These are phyloP conservation scores for Takakia lepidozioides DNA, from an alignment of 225 moss, liverwort and hornwort genomes.

Conservation along the genomic window DNA sequence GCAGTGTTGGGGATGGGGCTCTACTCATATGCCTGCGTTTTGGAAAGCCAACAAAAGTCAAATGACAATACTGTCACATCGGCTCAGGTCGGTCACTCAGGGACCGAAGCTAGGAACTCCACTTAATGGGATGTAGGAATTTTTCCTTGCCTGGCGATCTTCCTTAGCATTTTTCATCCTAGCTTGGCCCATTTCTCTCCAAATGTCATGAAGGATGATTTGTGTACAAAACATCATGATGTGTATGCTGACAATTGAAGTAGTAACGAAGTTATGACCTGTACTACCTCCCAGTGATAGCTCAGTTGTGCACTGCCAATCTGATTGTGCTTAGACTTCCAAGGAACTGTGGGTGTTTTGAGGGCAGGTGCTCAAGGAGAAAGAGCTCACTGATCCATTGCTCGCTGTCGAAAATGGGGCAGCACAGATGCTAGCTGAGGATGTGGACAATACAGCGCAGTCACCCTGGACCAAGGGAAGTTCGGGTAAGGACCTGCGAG, in stretches of 20 bases:
- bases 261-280: too few species aligned
- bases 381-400: slow-evolving; percentile 27
- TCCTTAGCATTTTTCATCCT: neutral
- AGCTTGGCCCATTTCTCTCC: too few species aligned
- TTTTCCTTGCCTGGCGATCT: too few species aligned
- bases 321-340: neutral
- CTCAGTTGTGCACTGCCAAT: too few species aligned
- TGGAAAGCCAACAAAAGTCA: slow-evolving; percentile 34
- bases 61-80: slow-evolving; percentile 14
- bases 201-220: too few species aligned
- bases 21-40: slow-evolving; percentile 36
- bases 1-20: slow-evolving; percentile 49
- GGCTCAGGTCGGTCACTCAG: too few species aligned
- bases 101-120: too few species aligned
- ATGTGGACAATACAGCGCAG: slow-evolving; percentile 15
- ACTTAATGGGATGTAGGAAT: too few species aligned
- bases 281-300: too few species aligned
- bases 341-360: neutral
- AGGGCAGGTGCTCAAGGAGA: slow-evolving; percentile 25
- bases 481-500: slow-evolving; percentile 22
- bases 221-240: neutral
- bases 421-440: slow-evolving; percentile 20
- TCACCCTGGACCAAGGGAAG: slow-evolving; percentile 31
- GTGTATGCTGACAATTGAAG: too few species aligned
- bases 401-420: slow-evolving; percentile 32